Conservation (phyloP, 1,284 basidiomycete species). For the Gomphus bonarii region DNA sequence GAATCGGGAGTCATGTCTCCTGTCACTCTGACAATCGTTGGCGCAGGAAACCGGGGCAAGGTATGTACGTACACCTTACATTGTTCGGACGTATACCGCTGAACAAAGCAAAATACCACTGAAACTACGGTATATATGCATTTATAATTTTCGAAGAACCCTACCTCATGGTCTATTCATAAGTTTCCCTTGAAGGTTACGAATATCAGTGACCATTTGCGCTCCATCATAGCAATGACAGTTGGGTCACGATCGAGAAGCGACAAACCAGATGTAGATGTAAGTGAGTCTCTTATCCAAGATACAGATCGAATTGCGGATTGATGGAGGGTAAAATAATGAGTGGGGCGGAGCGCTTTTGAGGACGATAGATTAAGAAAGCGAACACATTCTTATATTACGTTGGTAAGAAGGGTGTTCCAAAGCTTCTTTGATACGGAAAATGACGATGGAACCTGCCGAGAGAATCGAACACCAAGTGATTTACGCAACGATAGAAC, state of each 20-base stretch:
- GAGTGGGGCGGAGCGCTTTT: constrained; percentile 53
- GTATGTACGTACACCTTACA: constrained; percentile 28
- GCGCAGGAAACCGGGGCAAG: constrained; percentile 74
- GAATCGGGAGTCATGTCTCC: constrained; percentile 16
- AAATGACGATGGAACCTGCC: constrained; percentile 66
- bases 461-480: constrained; percentile 1
- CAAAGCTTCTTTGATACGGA: constrained; percentile 48
- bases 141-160: background rate
- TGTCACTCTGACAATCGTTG: constrained; percentile 45
- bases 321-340: no score
- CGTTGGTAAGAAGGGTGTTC: background rate
- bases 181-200: constrained; percentile 50
- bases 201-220: no score
- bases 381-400: background rate
- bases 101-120: no score
- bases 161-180: constrained; percentile 61
- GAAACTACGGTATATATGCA: background rate
- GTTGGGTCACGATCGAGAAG: constrained; percentile 51
- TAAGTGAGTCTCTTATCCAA: constrained; percentile 61
- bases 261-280: constrained; percentile 34
- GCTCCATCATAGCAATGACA: constrained; percentile 70
- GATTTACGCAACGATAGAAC: constrained; percentile 8
- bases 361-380: constrained; percentile 2
- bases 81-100: no score
- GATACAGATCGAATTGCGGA: constrained; percentile 57